phyloP scores from a whole-genome alignment of 257 asterid genomes.

The Solanum pinnatisectum region DNA sequence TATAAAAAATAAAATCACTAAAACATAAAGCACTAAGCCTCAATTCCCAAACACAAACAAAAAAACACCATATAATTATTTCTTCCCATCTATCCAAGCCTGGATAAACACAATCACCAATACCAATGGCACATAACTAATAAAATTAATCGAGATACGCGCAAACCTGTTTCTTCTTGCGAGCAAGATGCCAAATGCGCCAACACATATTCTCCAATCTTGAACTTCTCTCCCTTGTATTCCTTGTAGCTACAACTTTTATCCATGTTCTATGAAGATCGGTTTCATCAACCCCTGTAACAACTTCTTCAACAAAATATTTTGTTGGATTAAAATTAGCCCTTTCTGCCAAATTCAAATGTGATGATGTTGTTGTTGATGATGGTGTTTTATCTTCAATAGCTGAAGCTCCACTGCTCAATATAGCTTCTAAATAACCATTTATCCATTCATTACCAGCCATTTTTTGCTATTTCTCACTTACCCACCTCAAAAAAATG shows the following conservation, averaged over 20 bases:
- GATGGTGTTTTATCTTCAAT: conserved; percentile 18
- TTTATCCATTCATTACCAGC: conserved; percentile 93
- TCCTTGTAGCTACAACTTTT: conserved; percentile 71
- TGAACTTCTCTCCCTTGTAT: conserved; percentile 58
- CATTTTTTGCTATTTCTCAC: conserved; percentile 19
- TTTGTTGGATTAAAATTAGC: conserved; percentile 54
- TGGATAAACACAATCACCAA: neutral
- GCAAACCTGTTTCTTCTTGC: conserved; percentile 72
- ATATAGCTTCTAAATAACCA: conserved; percentile 82
- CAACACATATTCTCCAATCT: conserved; percentile 89
- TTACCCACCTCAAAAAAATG: neutral
- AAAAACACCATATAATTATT: neutral
- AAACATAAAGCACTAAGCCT: neutral
- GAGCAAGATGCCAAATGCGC: conserved; percentile 88
- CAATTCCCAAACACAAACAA: neutral
- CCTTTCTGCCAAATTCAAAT: conserved; percentile 8
- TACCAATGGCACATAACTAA: neutral
- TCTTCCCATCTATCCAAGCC: neutral
- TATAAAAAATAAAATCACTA: neutral
- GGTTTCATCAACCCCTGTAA: conserved; percentile 64
- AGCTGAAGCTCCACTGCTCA: conserved; percentile 63
- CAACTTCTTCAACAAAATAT: conserved; percentile 80
- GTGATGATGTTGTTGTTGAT: neutral
- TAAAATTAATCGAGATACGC: neutral
- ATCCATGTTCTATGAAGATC: conserved; percentile 87